Evolutionary conservation across 2,329 filamentous ascomycete genomes (phyloP).

Genomic region (Epichloe elymi): DNA sequence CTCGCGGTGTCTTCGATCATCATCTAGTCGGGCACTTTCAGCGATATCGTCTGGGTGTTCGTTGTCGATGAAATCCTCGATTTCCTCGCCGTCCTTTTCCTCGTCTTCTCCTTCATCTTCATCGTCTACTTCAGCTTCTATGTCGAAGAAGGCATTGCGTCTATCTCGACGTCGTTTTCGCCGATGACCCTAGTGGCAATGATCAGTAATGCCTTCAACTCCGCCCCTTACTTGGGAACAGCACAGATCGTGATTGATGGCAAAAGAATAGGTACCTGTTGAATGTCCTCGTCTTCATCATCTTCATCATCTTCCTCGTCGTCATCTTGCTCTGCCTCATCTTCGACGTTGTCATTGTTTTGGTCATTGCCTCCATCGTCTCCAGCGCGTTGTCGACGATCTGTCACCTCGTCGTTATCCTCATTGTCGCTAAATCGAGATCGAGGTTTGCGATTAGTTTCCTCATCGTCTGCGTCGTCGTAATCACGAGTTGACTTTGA

Average conservation of each 20-base stretch:
- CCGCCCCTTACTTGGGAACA: neutral
- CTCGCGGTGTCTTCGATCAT: slow-evolving; percentile 86
- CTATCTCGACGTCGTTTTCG: slow-evolving; percentile 69
- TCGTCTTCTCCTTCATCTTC: slow-evolving; percentile 81
- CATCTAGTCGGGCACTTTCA: slow-evolving; percentile 66
- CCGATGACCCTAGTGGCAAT: slow-evolving; percentile 41
- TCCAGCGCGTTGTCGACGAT: neutral
- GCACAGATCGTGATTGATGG: too few species aligned
- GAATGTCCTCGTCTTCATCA: slow-evolving; percentile 55
- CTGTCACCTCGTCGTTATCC: slow-evolving; percentile 27
- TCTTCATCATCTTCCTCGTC: slow-evolving; percentile 44
- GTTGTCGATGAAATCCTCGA: slow-evolving; percentile 75
- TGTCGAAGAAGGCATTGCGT: slow-evolving; percentile 85
- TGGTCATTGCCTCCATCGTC: slow-evolving; percentile 18
- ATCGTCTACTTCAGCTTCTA: slow-evolving; percentile 95
- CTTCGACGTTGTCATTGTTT: slow-evolving; percentile 21
- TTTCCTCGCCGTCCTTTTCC: slow-evolving; percentile 74
- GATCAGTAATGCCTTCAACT: neutral
- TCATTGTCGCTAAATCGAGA: slow-evolving; percentile 20
- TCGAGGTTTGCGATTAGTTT: slow-evolving; percentile 10
- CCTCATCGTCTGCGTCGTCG: slow-evolving; percentile 23
- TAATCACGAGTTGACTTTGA: slow-evolving; percentile 18
- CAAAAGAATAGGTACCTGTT: slow-evolving; percentile 31
- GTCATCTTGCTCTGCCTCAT: slow-evolving; percentile 26
- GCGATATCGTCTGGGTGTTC: slow-evolving; percentile 82